Percentiles rank a stretch among this genome's conserved stretches.
Conservation (phyloP, 495 filamentous ascomycete genomes). For the Arthonia radiata region DNA sequence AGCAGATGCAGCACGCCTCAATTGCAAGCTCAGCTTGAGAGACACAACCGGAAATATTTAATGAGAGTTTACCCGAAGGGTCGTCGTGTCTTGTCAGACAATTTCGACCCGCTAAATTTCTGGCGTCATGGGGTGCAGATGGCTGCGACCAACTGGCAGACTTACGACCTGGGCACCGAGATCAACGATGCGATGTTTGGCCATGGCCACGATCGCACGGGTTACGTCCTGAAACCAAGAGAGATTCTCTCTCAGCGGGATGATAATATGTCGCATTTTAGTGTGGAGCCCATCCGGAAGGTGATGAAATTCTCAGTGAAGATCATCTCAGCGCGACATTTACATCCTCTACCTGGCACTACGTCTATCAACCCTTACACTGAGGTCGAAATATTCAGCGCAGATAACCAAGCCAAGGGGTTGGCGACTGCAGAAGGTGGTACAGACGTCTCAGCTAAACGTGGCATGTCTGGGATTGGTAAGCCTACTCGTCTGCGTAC, state of each 20-base stretch:
- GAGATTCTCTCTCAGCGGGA: too few relatives aligned
- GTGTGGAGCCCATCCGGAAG: conserved; percentile 37
- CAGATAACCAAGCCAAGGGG: conserved; percentile 61
- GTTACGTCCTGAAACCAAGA: conserved; percentile 89
- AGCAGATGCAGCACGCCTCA: conserved; percentile 49
- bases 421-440: conserved; percentile 39
- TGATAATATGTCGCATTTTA: too few relatives aligned
- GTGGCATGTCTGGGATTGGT: conserved; percentile 44
- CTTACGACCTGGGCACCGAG: conserved; percentile 82
- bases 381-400: conserved; percentile 80
- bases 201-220: conserved; percentile 68
- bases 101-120: conserved; percentile 76
- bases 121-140: conserved; percentile 94
- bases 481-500: conserved; percentile 58
- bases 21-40: too few relatives aligned
- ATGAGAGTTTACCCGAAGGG: conserved; percentile 82
- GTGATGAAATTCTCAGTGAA: conserved; percentile 62
- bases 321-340: conserved; percentile 79
- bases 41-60: too few relatives aligned
- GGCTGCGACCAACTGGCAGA: conserved; percentile 96
- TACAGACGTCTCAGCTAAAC: conserved; percentile 38
- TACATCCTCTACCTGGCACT: conserved; percentile 55
- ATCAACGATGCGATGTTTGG: conserved; percentile 96
- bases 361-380: conserved; percentile 75
- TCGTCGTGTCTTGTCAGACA: conserved; percentile 56